Evolutionary conservation across 2,329 filamentous ascomycete species (phyloP).

Genomic region (Pseudogymnoascus sp.): DNA sequence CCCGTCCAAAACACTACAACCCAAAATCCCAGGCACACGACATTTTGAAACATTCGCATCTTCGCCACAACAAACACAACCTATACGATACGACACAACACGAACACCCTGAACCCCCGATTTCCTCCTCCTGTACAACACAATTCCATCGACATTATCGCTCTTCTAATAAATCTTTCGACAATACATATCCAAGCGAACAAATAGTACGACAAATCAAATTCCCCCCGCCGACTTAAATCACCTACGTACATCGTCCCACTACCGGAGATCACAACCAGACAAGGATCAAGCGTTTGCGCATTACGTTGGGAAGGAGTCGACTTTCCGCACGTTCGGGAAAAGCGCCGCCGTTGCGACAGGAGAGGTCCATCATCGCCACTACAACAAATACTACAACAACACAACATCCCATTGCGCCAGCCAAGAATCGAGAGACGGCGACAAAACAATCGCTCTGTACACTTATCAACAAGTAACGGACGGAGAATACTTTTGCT

Average conservation of each 20-base stretch:
- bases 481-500: not conserved
- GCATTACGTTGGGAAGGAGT: not conserved
- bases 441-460: not conserved
- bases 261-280: not conserved
- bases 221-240: not conserved
- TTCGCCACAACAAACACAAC: not conserved
- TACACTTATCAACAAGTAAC: not conserved
- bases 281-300: not conserved
- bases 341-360: not conserved
- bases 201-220: too few species aligned
- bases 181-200: not conserved
- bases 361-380: not conserved
- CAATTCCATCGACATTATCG: not conserved
- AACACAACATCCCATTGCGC: not conserved
- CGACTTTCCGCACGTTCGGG: not conserved
- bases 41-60: not conserved
- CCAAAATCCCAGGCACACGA: slow-evolving; percentile 1
- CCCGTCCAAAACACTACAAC: not conserved
- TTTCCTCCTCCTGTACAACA: not conserved
- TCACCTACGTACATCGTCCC: not conserved
- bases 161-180: not conserved
- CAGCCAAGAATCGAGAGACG: not conserved
- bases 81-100: not conserved
- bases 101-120: not conserved
- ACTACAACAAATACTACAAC: not conserved